These are phyloP conservation scores for Kwoniella newhampshirensis DNA, from an alignment of 768 basidiomycete genomes.

Conservation along the genomic window DNA sequence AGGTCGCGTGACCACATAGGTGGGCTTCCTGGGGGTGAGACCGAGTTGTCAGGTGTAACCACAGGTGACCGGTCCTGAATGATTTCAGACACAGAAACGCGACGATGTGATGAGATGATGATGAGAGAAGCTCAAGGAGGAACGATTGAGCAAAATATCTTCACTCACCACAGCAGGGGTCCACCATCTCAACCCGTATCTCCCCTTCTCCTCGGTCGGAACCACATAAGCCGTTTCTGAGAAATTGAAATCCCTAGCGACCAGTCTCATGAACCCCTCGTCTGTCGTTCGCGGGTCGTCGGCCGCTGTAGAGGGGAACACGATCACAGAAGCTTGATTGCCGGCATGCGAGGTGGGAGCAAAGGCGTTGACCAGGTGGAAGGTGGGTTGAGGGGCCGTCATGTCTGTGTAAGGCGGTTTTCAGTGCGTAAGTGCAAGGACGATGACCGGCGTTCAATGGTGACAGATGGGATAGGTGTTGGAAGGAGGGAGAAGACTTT, in stretches of 20 bases:
- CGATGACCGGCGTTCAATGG: too few relatives aligned
- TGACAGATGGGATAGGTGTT: too few relatives aligned
- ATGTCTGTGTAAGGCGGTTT: too few relatives aligned
- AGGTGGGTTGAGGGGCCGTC: slow-evolving; percentile 2
- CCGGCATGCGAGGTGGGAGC: slow-evolving; percentile 26
- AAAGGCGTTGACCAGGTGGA: slow-evolving; percentile 40
- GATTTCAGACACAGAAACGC: background rate
- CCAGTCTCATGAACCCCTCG: slow-evolving; percentile 19
- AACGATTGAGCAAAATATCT: background rate
- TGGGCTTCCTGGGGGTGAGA: slow-evolving; percentile 26
- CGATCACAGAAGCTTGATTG: slow-evolving; percentile 37
- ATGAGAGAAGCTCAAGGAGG: background rate
- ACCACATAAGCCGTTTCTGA: slow-evolving; percentile 39
- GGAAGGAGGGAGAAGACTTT: too few relatives aligned
- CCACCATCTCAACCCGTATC: slow-evolving; percentile 37
- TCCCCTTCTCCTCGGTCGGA: slow-evolving; percentile 12
- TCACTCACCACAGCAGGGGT: slow-evolving; percentile 28
- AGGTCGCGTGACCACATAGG: slow-evolving; percentile 39
- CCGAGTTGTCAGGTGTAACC: background rate
- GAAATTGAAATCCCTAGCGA: slow-evolving; percentile 33
- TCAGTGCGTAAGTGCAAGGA: too few relatives aligned
- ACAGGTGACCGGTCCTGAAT: background rate
- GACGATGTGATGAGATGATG: background rate
- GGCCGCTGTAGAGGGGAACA: slow-evolving; percentile 11
- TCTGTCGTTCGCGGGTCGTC: slow-evolving; percentile 8